These are phyloP conservation scores for Amphibolis antarctica DNA, from an alignment of 106 monocot genomes.

Conservation along the genomic window DNA sequence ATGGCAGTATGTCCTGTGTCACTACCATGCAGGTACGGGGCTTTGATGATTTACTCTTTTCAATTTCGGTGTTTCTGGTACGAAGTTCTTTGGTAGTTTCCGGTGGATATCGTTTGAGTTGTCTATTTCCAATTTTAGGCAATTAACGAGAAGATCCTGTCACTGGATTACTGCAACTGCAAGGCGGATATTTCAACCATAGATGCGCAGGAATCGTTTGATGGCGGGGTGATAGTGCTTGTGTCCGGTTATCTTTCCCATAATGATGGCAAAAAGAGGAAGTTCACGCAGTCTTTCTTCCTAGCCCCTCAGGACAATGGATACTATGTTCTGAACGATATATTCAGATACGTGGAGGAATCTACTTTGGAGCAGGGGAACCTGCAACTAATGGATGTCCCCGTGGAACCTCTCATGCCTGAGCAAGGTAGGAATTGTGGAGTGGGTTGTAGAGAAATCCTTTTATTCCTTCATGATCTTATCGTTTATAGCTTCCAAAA, in stretches of 20 bases:
- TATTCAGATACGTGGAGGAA: slow-evolving; percentile 54
- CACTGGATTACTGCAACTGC: slow-evolving; percentile 39
- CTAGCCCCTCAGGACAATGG: slow-evolving; percentile 94
- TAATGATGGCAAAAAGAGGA: slow-evolving; percentile 44
- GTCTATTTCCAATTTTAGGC: slow-evolving; percentile 25
- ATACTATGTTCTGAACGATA: slow-evolving; percentile 81
- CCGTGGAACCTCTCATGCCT: neutral
- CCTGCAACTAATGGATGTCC: slow-evolving; percentile 19
- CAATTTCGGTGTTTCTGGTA: neutral
- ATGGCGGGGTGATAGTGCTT: slow-evolving; percentile 69
- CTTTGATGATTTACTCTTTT: neutral
- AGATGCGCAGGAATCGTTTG: slow-evolving; percentile 68
- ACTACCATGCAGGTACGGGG: slow-evolving; percentile 41
- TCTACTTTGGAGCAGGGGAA: slow-evolving; percentile 9
- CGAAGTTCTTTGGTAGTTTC: neutral
- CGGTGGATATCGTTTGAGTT: neutral
- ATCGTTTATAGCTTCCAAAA: neutral
- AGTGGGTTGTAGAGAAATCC: neutral
- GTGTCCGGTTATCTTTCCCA: slow-evolving; percentile 67
- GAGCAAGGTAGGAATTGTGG: slow-evolving; percentile 25
- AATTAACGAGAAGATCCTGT: slow-evolving; percentile 79
- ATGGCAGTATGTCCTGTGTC: slow-evolving; percentile 39
- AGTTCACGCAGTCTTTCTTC: slow-evolving; percentile 86
- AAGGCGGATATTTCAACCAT: slow-evolving; percentile 65
- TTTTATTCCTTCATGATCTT: too few relatives aligned